Evolutionary conservation across 2,329 filamentous ascomycete species (phyloP).

Genomic region (Trichoderma simmonsii): DNA sequence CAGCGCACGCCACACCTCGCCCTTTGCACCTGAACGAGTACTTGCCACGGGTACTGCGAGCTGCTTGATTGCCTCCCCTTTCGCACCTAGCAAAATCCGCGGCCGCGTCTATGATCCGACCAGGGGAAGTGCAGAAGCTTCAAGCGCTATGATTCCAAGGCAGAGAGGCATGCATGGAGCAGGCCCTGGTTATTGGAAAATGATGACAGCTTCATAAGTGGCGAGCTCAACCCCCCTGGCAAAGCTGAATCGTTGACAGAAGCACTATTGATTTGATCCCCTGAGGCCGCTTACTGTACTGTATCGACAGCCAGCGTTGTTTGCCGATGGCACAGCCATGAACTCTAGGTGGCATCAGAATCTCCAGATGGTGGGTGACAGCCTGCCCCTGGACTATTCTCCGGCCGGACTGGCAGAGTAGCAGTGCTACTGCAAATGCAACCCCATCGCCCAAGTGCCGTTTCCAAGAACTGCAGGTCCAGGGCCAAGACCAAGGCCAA

Average conservation of each 20-base stretch:
- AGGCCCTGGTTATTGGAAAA: background rate
- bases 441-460: background rate
- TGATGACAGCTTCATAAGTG: background rate
- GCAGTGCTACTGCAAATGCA: background rate
- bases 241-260: background rate
- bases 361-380: background rate
- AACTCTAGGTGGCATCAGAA: background rate
- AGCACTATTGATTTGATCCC: conserved; percentile 5
- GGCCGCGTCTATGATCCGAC: background rate
- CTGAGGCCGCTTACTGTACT: background rate
- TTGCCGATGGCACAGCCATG: background rate
- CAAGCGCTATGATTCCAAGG: background rate
- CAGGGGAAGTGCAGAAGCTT: conserved; percentile 7
- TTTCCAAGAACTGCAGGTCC: background rate
- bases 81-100: background rate
- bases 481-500: background rate
- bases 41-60: background rate
- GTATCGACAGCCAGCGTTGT: background rate
- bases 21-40: background rate
- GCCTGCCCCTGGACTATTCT: background rate
- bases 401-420: background rate
- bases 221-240: background rate
- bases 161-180: background rate
- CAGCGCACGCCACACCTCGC: conserved; percentile 1
- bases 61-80: conserved; percentile 2